Percentiles rank a stretch among this genome's conserved stretches.
These are phyloP conservation scores for Podospora comata DNA, from an alignment of 495 filamentous ascomycete species.

Conservation along the genomic window DNA sequence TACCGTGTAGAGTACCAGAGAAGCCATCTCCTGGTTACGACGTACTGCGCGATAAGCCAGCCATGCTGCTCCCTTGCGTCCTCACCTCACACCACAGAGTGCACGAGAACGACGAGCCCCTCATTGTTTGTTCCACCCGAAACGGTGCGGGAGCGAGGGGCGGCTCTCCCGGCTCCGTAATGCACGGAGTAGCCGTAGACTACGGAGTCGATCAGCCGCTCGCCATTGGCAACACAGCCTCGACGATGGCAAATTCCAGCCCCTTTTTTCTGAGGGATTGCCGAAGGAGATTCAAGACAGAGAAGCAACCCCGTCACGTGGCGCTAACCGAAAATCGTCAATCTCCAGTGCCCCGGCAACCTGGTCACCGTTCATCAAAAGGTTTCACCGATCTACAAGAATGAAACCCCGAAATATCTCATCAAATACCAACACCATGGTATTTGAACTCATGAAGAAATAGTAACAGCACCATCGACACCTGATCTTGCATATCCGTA, in stretches of 20 bases:
- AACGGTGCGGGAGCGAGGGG: conserved; percentile 5
- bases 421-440: not conserved
- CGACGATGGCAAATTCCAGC: conserved; percentile 23
- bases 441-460: too few relatives aligned
- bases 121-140: conserved; percentile 4
- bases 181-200: not conserved
- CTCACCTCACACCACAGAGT: too few relatives aligned
- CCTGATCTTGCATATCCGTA: too few relatives aligned
- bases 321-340: conserved; percentile 1
- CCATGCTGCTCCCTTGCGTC: not conserved
- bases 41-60: not conserved
- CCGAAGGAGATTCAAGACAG: not conserved
- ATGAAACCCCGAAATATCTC: not conserved
- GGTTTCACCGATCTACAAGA: not conserved
- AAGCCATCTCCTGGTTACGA: not conserved
- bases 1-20: too few relatives aligned
- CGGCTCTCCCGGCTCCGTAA: not conserved
- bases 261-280: conserved; percentile 6
- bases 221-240: conserved; percentile 20
- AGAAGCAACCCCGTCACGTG: not conserved
- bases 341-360: conserved; percentile 6
- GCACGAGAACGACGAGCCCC: too few relatives aligned
- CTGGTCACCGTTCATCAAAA: not conserved
- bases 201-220: conserved; percentile 11
- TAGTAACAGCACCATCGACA: too few relatives aligned